Base-by-base conservation (phyloP, 805 yeast genomes). In the Monosporozyma aerobia region DNA sequence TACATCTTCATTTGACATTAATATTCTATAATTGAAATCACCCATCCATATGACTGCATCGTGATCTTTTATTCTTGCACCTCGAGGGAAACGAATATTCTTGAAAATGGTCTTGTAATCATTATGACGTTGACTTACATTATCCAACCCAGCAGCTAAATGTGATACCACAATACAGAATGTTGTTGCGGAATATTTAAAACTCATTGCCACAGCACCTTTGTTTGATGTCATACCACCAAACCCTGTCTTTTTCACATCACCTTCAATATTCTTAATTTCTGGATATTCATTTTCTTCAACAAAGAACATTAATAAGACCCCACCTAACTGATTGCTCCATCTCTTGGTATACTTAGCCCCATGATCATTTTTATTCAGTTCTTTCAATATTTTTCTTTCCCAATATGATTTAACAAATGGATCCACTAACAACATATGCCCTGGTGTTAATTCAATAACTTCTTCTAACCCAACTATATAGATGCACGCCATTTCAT, bases 21-120 rank as follows among this genome's bases (percentile, higher is more conserved):
- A 73, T 43, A 94, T 82, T 58, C 99, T 76, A 68, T 84, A 94
- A 65, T 94, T 94, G 69, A 95, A 83, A 68, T 94, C 99, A 7
- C 99, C 99, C 69, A 87, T 75, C 90, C 97, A 89, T 14, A 94
- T 79, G 14, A 90, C 77, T 22, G 82, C 80, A 61, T 92, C 96
- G 61, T 86, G 94, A 59, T 89, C 95, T 49, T 78, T 75, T 3
- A 89, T 79, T 51, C 79, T 72, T 1, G 74, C 67, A 39, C 75
- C 75, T 11, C 76, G 77, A n/a, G 81, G 76, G 63, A 87, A 87
- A 53, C 81, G 73, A 32, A 86, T 73, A 5, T 87, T 87, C 53
- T 79, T 82, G 2, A 83, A 75, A 33, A 94, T 83, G 1, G 90
- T 80, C 57, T 87, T 87, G 60, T 87, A 88, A 64, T 94, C 95